Percentiles rank a stretch among this genome's conserved stretches.
Conservation (phyloP, 345 rosid genomes). For the Boechera retrofracta region DNA sequence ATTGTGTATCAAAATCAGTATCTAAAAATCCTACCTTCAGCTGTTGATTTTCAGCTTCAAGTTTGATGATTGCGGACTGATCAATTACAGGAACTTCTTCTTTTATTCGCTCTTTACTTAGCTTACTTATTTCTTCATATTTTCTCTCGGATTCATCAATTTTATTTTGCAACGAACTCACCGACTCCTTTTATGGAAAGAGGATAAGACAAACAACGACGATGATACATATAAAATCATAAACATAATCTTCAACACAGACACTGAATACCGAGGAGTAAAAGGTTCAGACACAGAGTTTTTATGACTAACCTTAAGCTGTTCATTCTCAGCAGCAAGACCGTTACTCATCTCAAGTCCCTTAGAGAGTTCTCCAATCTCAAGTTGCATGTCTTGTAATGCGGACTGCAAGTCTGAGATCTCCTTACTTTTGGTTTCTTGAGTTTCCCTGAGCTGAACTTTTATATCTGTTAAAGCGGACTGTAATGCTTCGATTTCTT, state of each 20-base stretch:
- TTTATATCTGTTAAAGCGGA: slow-evolving; percentile 45
- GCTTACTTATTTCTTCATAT: slow-evolving; percentile 65
- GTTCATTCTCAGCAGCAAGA: slow-evolving; percentile 78
- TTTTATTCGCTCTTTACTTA: slow-evolving; percentile 49
- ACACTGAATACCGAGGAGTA: slow-evolving; percentile 12
- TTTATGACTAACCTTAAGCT: slow-evolving; percentile 67
- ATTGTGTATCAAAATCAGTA: slow-evolving; percentile 25
- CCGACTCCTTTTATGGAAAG: slow-evolving; percentile 53
- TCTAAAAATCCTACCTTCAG: slow-evolving; percentile 63
- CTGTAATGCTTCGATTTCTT: slow-evolving; percentile 50
- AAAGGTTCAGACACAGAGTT: slow-evolving; percentile 22
- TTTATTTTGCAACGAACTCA: slow-evolving; percentile 71
- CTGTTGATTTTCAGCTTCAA: slow-evolving; percentile 78
- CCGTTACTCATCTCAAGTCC: slow-evolving; percentile 66
- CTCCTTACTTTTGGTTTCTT: slow-evolving; percentile 54
- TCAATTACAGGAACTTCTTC: slow-evolving; percentile 67
- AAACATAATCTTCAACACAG: slow-evolving; percentile 11
- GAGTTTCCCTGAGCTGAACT: slow-evolving; percentile 71
- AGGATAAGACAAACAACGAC: slow-evolving; percentile 5
- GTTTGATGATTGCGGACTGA: slow-evolving; percentile 63
- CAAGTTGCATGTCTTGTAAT: slow-evolving; percentile 53
- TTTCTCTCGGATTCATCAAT: slow-evolving; percentile 75
- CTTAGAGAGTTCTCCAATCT: slow-evolving; percentile 66
- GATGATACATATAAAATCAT: slow-evolving; percentile 14
- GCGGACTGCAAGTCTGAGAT: slow-evolving; percentile 59